These are phyloP conservation scores for Lyophyllum decastes DNA, from an alignment of 768 basidiomycete species.

Conservation along the genomic window DNA sequence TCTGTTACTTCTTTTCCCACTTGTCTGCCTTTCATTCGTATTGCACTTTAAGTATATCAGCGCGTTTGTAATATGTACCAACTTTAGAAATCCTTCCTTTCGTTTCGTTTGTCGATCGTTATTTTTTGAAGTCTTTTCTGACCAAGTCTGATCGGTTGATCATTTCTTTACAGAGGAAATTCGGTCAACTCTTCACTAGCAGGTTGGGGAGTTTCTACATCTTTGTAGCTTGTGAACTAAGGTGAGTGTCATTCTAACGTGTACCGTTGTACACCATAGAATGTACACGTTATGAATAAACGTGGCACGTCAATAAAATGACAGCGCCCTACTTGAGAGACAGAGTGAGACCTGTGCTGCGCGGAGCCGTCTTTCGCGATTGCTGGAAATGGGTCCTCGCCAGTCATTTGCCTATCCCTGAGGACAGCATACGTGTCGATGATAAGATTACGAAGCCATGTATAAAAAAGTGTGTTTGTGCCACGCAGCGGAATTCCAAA, in stretches of 20 bases:
- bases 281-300: not conserved
- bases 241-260: not conserved
- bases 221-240: not conserved
- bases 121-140: not conserved
- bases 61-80: constrained; percentile 5
- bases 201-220: not conserved
- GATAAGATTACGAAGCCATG: constrained; percentile 3
- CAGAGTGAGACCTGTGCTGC: not conserved
- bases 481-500: constrained; percentile 46
- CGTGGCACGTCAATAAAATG: constrained; percentile 3
- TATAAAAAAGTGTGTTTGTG: constrained; percentile 20
- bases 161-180: not conserved
- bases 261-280: not conserved
- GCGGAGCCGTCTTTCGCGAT: not conserved
- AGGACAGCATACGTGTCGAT: constrained; percentile 8
- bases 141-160: not conserved
- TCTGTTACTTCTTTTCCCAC: not conserved
- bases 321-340: not conserved
- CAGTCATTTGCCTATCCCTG: too few species aligned
- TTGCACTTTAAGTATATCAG: not conserved
- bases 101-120: not conserved
- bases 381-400: not conserved
- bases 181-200: not conserved
- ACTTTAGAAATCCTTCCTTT: constrained; percentile 2
- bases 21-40: constrained; percentile 2